Percentiles rank a stretch among this genome's conserved stretches.
phyloP scores from a whole-genome alignment of 2,329 filamentous ascomycete genomes.

The Ilyonectria destructans region DNA sequence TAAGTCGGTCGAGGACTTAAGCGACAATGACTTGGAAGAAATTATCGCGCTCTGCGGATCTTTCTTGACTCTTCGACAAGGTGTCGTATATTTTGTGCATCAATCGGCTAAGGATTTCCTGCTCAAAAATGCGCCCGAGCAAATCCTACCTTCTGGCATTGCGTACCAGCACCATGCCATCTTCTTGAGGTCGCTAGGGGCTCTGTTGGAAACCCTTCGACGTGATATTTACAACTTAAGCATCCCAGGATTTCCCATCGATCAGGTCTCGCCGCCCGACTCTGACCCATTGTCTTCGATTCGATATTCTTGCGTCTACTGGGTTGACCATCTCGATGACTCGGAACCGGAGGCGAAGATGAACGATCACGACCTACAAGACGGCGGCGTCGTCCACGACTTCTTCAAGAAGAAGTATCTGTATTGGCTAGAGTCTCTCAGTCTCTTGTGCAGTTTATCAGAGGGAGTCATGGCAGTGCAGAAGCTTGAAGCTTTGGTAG shows the following conservation, averaged over 20 bases:
- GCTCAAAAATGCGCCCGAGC: conserved; percentile 42
- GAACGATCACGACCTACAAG: background rate
- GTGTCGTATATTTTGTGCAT: conserved; percentile 56
- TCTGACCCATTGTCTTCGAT: conserved; percentile 31
- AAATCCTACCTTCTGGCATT: conserved; percentile 52
- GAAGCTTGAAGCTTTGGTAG: background rate
- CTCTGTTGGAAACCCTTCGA: conserved; percentile 49
- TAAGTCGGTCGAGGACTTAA: conserved; percentile 27
- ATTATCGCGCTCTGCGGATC: conserved; percentile 57
- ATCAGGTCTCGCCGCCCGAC: conserved; percentile 24
- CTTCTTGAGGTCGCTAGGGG: conserved; percentile 53
- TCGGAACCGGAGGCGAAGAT: background rate
- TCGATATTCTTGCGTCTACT: conserved; percentile 41
- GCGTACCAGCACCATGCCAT: conserved; percentile 50
- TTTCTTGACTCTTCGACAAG: conserved; percentile 55
- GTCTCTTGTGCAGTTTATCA: background rate
- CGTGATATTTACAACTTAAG: conserved; percentile 56
- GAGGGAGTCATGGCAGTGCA: background rate
- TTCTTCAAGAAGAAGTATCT: background rate
- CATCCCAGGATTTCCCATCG: conserved; percentile 24
- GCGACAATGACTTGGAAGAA: conserved; percentile 41
- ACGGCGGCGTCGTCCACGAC: background rate
- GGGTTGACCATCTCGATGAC: conserved; percentile 34
- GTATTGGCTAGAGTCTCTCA: background rate
- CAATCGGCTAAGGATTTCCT: conserved; percentile 63